phyloP scores from a whole-genome alignment of 2,329 filamentous ascomycete species.

The Zymoseptoria brevis region DNA sequence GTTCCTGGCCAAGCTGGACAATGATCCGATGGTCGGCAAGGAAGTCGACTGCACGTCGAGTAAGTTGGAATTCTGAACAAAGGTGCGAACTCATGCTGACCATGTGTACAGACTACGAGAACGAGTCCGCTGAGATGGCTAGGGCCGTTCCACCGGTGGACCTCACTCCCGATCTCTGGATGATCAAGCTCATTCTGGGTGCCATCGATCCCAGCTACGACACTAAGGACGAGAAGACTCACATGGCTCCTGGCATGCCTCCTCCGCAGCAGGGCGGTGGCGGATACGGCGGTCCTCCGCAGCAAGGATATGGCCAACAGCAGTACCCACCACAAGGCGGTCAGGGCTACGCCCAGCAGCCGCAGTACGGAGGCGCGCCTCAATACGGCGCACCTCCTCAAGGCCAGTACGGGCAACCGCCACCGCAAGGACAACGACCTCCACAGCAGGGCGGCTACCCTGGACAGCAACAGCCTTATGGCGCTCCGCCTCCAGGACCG shows the following conservation, averaged over 20 bases:
- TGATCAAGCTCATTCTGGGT: constrained; percentile 59
- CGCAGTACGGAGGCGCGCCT: constrained; percentile 3
- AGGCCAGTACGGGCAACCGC: constrained; percentile 1
- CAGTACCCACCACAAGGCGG: constrained; percentile 19
- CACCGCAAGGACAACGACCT: constrained; percentile 3
- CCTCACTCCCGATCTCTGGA: constrained; percentile 58
- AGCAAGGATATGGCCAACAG: constrained; percentile 23
- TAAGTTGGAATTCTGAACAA: constrained; percentile 33
- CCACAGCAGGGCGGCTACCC: constrained; percentile 10
- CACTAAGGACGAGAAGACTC: constrained; percentile 53
- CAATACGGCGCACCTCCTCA: constrained; percentile 8
- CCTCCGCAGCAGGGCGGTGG: constrained; percentile 23
- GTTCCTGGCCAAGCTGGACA: constrained; percentile 57
- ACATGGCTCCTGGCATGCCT: constrained; percentile 26
- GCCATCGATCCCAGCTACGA: constrained; percentile 60
- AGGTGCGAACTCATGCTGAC: constrained; percentile 11
- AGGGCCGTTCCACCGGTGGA: constrained; percentile 54
- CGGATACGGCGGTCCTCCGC: constrained; percentile 23
- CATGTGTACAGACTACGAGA: constrained; percentile 49
- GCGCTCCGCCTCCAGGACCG: constrained; percentile 1
- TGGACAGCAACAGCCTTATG: constrained; percentile 8
- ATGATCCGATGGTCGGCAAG: constrained; percentile 52
- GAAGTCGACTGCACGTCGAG: constrained; percentile 62
- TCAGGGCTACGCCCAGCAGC: constrained; percentile 11
- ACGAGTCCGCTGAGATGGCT: constrained; percentile 59